phyloP scores from a whole-genome alignment of 1,139 yeast genomes.

The Zygoascus meyerae region DNA sequence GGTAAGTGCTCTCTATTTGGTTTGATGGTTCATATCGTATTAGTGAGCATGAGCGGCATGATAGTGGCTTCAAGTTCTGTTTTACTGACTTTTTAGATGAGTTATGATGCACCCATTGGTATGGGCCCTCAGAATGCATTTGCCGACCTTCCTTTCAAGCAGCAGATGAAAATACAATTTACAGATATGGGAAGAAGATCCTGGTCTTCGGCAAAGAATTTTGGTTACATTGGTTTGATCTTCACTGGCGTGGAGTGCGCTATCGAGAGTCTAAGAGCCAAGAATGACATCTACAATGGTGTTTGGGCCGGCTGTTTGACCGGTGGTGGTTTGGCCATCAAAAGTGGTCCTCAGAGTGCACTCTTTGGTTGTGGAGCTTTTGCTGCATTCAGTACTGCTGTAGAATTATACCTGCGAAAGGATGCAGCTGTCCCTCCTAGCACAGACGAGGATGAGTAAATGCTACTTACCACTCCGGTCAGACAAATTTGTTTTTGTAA shows the following conservation, averaged over 20 bases:
- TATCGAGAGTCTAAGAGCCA: slow-evolving; percentile 75
- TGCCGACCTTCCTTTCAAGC: slow-evolving; percentile 81
- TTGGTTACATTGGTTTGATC: slow-evolving; percentile 90
- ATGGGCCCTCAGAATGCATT: slow-evolving; percentile 43
- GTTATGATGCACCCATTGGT: slow-evolving; percentile 75
- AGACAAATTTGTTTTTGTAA: not conserved
- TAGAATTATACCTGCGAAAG: slow-evolving; percentile 81
- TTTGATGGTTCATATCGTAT: too few relatives aligned
- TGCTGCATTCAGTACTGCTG: slow-evolving; percentile 91
- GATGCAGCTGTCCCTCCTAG: slow-evolving; percentile 83
- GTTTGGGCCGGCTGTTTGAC: slow-evolving; percentile 92
- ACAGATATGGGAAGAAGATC: slow-evolving; percentile 88
- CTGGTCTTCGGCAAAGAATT: slow-evolving; percentile 82
- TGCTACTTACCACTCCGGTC: not conserved
- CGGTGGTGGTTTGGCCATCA: slow-evolving; percentile 83
- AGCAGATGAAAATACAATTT: slow-evolving; percentile 88
- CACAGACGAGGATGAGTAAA: slow-evolving; percentile 78
- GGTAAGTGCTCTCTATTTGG: slow-evolving; percentile 35
- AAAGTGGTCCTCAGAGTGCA: slow-evolving; percentile 93
- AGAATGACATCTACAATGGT: slow-evolving; percentile 89
- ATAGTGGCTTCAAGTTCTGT: too few relatives aligned
- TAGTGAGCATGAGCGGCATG: not conserved
- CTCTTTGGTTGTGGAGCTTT: slow-evolving; percentile 93
- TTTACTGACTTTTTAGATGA: slow-evolving; percentile 36
- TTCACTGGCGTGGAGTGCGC: slow-evolving; percentile 94